phyloP scores from a whole-genome alignment of 2,329 filamentous ascomycete species.

The Penicillium sp. region DNA sequence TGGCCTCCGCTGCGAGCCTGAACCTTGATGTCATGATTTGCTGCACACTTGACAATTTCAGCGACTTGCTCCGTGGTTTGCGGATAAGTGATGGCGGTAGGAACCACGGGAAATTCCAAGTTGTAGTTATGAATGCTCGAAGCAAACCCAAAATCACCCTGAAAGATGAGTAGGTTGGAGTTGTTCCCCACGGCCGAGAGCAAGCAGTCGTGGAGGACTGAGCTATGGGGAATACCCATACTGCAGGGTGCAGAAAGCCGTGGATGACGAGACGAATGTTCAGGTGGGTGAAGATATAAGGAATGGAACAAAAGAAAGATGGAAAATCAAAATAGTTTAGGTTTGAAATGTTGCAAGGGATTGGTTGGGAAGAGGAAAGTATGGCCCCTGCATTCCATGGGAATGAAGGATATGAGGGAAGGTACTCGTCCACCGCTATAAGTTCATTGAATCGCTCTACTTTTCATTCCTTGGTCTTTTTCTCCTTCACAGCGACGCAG shows the following conservation, averaged over 20 bases:
- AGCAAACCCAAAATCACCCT: constrained; percentile 22
- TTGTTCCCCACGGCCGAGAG: constrained; percentile 22
- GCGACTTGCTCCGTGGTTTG: constrained; percentile 16
- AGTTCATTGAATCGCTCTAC: too few species aligned
- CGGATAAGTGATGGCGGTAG: constrained; percentile 19
- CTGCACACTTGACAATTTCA: constrained; percentile 20
- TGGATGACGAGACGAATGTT: background rate
- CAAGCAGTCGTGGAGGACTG: constrained; percentile 20
- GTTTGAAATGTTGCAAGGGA: background rate
- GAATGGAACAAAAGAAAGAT: background rate
- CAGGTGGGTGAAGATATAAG: background rate
- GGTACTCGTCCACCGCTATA: too few species aligned
- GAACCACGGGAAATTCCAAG: constrained; percentile 24
- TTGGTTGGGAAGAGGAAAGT: background rate
- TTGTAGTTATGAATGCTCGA: constrained; percentile 24
- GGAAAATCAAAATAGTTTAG: background rate
- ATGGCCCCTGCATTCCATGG: background rate
- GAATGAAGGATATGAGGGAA: background rate
- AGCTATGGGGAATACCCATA: constrained; percentile 21
- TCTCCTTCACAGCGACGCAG: too few species aligned
- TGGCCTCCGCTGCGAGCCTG: constrained; percentile 25
- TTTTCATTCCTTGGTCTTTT: too few species aligned
- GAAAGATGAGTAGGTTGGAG: constrained; percentile 15
- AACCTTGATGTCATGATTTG: constrained; percentile 14
- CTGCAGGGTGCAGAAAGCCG: background rate